Evolutionary conservation across 2,329 filamentous ascomycete species (phyloP), one percentile per base, ranked within the genome.

Genomic region (Cytospora piceae): DNA sequence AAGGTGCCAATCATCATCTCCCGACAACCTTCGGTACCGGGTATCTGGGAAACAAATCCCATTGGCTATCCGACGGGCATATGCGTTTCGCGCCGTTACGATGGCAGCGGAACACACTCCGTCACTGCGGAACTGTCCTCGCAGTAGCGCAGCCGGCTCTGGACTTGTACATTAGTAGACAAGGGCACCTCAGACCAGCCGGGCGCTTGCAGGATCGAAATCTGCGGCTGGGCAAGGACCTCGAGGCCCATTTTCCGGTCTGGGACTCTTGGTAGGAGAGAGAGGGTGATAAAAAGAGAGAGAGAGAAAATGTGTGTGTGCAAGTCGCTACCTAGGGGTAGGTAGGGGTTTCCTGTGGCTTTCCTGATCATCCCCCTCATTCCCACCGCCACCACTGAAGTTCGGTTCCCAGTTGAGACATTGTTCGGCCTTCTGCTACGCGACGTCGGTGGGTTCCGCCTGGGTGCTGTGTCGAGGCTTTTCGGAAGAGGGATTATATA

Each of bases 171-270:
- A 24, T 24, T 5, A 24, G 27, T 29, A 29, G 11, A 11, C 8
- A 24, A 49, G 20, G 46, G 60, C 27, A 32, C 27, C 24, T 12
- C 17, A 5, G n/a, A 8, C n/a, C 22, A 58, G 6, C 8, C 61
- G 61, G 61, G n/a, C 39, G 14, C 32, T 39, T 58, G 61, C 61
- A 64, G 55, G 61, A 64, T 64, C 61, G 61, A 39, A 39, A 46
- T 24, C n/a, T 49, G 46, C 46, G 22, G 46, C n/a, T 49, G 46
- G n/a, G n/a, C 46, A 49, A 24, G 15, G 46, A 24, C n/a, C 11
- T 46, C 20, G 46, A 49, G 22, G 46, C 46, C 46, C 46, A 9
- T 49, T 24, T 22, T 7, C n/a, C n/a, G n/a, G 22, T 24, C 46
- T 49, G 11, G 46, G n/a, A 3, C 27, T 5, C 5, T 29, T 5